These are phyloP conservation scores for Pythium periplocum DNA, from an alignment of 352 stramenopile genomes.

Conservation along the genomic window DNA sequence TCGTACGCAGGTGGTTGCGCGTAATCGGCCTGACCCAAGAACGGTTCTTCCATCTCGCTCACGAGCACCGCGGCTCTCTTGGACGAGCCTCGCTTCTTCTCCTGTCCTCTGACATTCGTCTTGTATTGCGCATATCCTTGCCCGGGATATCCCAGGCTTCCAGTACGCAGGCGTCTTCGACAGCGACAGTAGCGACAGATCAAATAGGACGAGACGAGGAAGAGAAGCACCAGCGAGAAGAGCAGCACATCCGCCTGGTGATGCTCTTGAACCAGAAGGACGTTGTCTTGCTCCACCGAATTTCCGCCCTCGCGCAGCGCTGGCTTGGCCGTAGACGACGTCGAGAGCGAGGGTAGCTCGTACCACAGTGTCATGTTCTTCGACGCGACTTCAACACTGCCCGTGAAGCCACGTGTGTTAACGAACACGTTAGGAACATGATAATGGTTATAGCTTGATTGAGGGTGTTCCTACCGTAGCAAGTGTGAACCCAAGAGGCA, in stretches of 20 bases:
- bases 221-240: conserved; percentile 32
- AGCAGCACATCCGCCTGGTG: conserved; percentile 33
- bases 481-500: no score
- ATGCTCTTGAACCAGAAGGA: conserved; percentile 13
- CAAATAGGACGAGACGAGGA: conserved; percentile 44
- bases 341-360: no score
- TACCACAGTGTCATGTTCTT: no score
- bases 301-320: no score
- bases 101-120: not conserved
- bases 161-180: conserved; percentile 14
- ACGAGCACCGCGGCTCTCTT: conserved; percentile 18
- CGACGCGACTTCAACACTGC: no score
- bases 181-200: conserved; percentile 47
- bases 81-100: no score
- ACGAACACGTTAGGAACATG: no score
- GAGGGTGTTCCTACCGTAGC: no score
- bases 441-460: no score
- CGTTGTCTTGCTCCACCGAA: not conserved
- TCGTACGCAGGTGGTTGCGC: conserved; percentile 30
- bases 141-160: not conserved
- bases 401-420: no score
- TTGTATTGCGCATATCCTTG: conserved; percentile 1
- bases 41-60: conserved; percentile 64
- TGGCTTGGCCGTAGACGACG: no score
- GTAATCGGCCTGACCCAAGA: conserved; percentile 39